Evolutionary conservation across 2,329 filamentous ascomycete species (phyloP).

Genomic region (Claviceps quebecensis): DNA sequence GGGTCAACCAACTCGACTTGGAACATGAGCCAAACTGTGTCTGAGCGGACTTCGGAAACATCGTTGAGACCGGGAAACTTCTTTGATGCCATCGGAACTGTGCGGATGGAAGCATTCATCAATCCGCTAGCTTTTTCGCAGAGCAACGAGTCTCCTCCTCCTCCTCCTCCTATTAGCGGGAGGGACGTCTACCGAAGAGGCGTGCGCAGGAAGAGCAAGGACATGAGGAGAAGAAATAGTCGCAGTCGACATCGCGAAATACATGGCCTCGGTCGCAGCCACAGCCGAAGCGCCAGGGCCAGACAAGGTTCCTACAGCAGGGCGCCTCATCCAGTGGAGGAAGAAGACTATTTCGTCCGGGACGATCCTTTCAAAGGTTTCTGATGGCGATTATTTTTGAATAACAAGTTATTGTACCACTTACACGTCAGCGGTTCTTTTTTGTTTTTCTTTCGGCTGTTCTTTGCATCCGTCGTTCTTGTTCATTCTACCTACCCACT

Average conservation of each 20-base stretch:
- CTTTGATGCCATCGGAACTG: constrained; percentile 78
- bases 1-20: constrained; percentile 30
- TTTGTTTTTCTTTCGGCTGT: neutral
- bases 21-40: constrained; percentile 30
- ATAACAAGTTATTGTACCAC: neutral
- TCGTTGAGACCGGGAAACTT: constrained; percentile 46
- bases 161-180: constrained; percentile 29
- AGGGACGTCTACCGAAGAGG: constrained; percentile 32
- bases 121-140: constrained; percentile 40
- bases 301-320: constrained; percentile 36
- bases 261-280: constrained; percentile 26
- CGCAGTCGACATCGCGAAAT: constrained; percentile 40
- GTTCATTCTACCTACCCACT: neutral
- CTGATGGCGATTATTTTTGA: constrained; percentile 16
- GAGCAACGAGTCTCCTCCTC: constrained; percentile 30
- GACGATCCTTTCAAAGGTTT: constrained; percentile 52
- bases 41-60: constrained; percentile 40
- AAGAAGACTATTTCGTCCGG: constrained; percentile 41
- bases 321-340: constrained; percentile 30
- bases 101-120: constrained; percentile 97
- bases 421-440: neutral
- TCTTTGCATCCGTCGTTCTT: neutral
- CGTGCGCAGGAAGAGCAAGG: constrained; percentile 40
- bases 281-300: constrained; percentile 7
- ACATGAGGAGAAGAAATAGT: constrained; percentile 36